Evolutionary conservation across 495 filamentous ascomycete genomes (phyloP).

Genomic region (Apodospora peruviana): DNA sequence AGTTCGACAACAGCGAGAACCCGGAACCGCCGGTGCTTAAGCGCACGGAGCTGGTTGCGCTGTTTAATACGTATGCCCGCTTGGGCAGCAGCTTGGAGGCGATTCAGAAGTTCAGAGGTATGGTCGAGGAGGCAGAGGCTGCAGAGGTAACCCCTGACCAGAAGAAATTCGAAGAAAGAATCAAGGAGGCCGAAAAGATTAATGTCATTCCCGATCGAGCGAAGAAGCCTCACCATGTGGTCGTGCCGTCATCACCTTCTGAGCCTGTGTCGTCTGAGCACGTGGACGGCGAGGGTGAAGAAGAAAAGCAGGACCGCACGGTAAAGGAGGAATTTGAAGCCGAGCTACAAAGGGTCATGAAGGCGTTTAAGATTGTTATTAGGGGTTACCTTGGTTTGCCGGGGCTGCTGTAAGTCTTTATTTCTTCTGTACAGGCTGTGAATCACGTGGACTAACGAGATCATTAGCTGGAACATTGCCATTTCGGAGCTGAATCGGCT

Average conservation of each 20-base stretch:
- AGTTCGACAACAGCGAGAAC: constrained; percentile 77
- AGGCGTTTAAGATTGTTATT: constrained; percentile 59
- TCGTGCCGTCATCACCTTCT: constrained; percentile 24
- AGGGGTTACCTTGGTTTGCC: constrained; percentile 67
- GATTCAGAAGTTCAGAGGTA: constrained; percentile 63
- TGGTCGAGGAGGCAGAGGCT: constrained; percentile 55
- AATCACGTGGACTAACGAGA: constrained; percentile 16
- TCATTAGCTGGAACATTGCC: constrained; percentile 53
- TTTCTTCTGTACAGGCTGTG: neutral
- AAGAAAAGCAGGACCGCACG: constrained; percentile 24
- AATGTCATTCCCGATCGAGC: constrained; percentile 32
- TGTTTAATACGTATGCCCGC: constrained; percentile 88
- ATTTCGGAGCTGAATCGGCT: constrained; percentile 55
- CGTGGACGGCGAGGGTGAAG: constrained; percentile 32
- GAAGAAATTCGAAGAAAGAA: constrained; percentile 31
- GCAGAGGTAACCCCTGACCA: no score
- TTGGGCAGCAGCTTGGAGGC: constrained; percentile 75
- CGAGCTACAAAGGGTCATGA: constrained; percentile 59
- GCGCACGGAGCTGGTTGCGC: constrained; percentile 84
- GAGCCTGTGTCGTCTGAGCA: constrained; percentile 17
- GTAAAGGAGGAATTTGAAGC: constrained; percentile 53
- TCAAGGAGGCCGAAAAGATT: constrained; percentile 15
- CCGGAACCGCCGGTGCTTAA: constrained; percentile 66
- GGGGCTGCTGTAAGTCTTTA: constrained; percentile 58
- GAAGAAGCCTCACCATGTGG: constrained; percentile 38